Base-by-base conservation (phyloP, 169 alveolate species). In the Plasmodium malariae region DNA sequence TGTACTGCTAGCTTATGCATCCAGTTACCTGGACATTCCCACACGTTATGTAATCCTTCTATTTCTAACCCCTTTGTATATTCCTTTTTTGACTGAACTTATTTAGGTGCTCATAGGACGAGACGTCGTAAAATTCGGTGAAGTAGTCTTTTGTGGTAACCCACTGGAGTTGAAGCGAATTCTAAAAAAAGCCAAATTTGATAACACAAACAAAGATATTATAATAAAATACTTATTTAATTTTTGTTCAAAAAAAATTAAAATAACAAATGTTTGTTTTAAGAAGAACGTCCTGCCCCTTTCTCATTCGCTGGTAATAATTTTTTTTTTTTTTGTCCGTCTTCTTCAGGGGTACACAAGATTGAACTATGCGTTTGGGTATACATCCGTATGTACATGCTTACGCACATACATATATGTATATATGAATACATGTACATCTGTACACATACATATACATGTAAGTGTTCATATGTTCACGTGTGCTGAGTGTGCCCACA, bases 181-280 rank as follows among this genome's bases (percentile, higher is more conserved):
- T 30, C 55, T 78, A 34, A 65, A 68, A 69, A 78, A 65, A 1
- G 32, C 36, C 12, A 62, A 32, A 19, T 21, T 78, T 14, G 60
- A 78, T 37, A 37, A 11, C 17, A 65, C 60, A 14, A 78, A 78
- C 17, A 65, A 78, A 49, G 21, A 78, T 28, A 34, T 32, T 55
- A 26, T 78, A 28, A 48, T 48, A 32, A 63, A 78, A 49, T 65
- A 63, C 40, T 51, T 78, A 54, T 63, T 32, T 5, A 78, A 49
- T 9, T 78, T 63, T 57, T 32, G 37, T 24, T 9, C 83, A 6
- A 68, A 45, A 30, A 68, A 37, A n/a, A 37, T 78, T 45, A 78
- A 43, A 49, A 78, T 78, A 63, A 30, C 83, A 32, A 78, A 78
- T 68, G 89, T 78, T 19, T 78, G 89, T 40, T 78, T 34, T 45